Evolutionary conservation across 2,329 filamentous ascomycete species (phyloP), one percentile per base, ranked within the genome.

Genomic region (Ophiostoma himal-ulmi): DNA sequence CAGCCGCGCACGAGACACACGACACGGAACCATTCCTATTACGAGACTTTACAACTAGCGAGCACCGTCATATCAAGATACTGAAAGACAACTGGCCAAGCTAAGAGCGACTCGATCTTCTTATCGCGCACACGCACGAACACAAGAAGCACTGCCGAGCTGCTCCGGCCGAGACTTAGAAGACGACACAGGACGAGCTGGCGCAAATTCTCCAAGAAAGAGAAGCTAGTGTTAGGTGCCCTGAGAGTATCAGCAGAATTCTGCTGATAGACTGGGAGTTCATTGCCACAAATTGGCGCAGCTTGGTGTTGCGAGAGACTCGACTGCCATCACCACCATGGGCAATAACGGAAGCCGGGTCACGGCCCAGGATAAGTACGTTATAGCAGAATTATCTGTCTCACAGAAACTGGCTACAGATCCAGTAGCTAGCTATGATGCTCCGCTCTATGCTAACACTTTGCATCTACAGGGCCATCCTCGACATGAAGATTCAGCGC

Each of bases 401-500:
- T 20, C 7, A 20, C 6, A 48, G 17, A 20, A 5, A 20, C 8
- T 20, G 17, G n/a, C 37, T 48, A 48, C 44, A 48, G 14, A 20
- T 20, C 17, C 6, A n/a, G 17, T 20, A 48, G 17, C 44, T 20
- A 48, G 17, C 44, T 48, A 48, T 7, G 5, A 6, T 48, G 10
- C 17, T 1, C 17, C 17, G 22, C 37, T 6, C n/a, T 13, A 57
- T 57, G 52, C 52, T 57, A 41, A 64, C 14, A 6, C 39, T 66
- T 39, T 57, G n/a, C 52, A 13, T 11, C 66, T 71, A 26, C 78
- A 97, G 94, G 83, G 94, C 94, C 72, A 97, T 98, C 81, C 90
- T 98, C 77, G 94, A 98, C 82, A 91, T 98, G 83, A 98, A 98
- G 83, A 93, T 89, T 81, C 94, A 98, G 83, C 94, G 95, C 80